Percentiles rank a stretch among this genome's conserved stretches.
Conservation (phyloP, 176 grass and related monocot species). For the Chloris gayana region DNA sequence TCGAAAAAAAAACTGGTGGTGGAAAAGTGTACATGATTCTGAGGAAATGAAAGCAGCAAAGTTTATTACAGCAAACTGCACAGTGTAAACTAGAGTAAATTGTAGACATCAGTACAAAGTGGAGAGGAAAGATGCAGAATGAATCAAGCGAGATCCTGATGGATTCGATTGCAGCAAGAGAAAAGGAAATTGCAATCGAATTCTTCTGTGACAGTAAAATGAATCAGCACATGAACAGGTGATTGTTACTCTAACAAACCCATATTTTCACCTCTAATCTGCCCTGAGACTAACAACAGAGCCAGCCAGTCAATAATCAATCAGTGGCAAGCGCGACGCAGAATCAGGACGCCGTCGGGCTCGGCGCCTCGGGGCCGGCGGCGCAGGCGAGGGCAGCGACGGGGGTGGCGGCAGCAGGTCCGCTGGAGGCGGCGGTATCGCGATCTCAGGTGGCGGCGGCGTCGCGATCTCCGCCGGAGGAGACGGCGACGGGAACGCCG, state of each 20-base stretch:
- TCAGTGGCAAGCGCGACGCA: background rate
- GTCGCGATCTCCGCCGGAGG: conserved; percentile 12
- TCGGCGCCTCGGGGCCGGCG: conserved; percentile 30
- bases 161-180: background rate
- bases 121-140: background rate
- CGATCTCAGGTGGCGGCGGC: background rate
- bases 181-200: background rate
- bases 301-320: background rate
- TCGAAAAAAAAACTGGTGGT: background rate
- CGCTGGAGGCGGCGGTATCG: background rate
- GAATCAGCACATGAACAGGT: background rate
- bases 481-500: conserved; percentile 4
- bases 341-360: conserved; percentile 38
- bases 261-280: background rate
- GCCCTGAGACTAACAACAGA: background rate
- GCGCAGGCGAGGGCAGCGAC: background rate
- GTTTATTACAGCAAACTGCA: background rate
- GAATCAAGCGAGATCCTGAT: conserved; percentile 2
- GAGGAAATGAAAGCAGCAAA: background rate
- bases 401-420: background rate
- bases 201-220: background rate
- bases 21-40: background rate
- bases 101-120: background rate
- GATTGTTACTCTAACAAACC: background rate
- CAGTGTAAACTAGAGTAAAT: background rate